Evolutionary conservation across 176 grass and related monocot species (phyloP).

Genomic region (Oryza officinalis): DNA sequence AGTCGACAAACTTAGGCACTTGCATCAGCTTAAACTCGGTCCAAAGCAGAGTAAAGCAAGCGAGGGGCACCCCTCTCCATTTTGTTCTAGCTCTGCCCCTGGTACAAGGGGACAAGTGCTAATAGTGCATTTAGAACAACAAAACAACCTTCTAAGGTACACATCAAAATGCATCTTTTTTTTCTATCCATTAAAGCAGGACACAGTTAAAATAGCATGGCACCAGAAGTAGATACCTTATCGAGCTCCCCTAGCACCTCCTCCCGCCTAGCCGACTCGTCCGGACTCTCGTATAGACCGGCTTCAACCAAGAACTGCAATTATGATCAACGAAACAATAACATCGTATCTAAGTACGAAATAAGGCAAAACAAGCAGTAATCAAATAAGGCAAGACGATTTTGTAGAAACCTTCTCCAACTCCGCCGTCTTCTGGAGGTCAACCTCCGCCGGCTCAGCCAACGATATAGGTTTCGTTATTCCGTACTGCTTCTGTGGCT

Average conservation of each 20-base stretch:
- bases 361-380: background rate
- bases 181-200: background rate
- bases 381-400: background rate
- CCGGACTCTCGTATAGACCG: constrained; percentile 58
- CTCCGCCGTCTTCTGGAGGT: constrained; percentile 58
- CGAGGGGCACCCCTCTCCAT: too few relatives aligned
- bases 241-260: constrained; percentile 79
- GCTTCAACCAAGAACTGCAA: constrained; percentile 71
- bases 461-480: constrained; percentile 72
- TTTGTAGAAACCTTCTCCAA: constrained; percentile 52
- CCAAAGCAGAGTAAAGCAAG: too few relatives aligned
- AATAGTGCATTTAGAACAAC: background rate
- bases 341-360: background rate
- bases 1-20: too few relatives aligned
- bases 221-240: constrained; percentile 40
- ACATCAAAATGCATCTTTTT: background rate
- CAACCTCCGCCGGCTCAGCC: constrained; percentile 58
- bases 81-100: too few relatives aligned
- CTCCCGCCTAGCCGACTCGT: constrained; percentile 64
- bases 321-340: background rate
- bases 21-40: too few relatives aligned
- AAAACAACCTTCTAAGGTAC: background rate
- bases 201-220: too few relatives aligned
- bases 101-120: background rate
- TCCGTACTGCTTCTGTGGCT: constrained; percentile 50